phyloP scores from a whole-genome alignment of 164 flowering plant species.

The Piper betle region DNA sequence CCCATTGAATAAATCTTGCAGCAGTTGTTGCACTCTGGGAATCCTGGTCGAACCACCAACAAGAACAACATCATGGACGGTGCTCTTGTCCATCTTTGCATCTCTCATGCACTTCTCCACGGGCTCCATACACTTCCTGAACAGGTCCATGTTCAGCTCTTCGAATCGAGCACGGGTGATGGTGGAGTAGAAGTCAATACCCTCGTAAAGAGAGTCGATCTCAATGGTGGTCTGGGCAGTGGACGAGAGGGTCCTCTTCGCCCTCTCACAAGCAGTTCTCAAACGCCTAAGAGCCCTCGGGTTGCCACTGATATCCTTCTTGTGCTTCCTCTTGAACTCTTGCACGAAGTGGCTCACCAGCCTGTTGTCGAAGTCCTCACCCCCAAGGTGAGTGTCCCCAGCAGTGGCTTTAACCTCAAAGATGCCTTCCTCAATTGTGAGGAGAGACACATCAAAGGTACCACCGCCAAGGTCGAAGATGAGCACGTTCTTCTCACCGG shows the following conservation, averaged over 20 bases:
- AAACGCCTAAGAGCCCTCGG: conserved; percentile 40
- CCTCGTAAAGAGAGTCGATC: conserved; percentile 40
- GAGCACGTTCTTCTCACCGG: conserved; percentile 57
- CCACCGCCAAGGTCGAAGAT: conserved; percentile 69
- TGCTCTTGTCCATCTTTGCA: conserved; percentile 45
- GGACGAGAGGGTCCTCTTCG: conserved; percentile 38
- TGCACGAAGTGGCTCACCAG: conserved; percentile 38
- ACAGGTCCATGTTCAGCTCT: conserved; percentile 50
- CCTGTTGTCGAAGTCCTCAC: conserved; percentile 41
- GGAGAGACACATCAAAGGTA: conserved; percentile 57
- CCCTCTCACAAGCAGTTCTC: conserved; percentile 43
- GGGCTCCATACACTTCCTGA: conserved; percentile 41
- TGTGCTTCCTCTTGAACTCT: conserved; percentile 44
- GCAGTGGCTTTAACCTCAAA: conserved; percentile 57
- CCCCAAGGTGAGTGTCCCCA: conserved; percentile 49
- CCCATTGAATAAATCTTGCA: conserved; percentile 47
- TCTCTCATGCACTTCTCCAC: conserved; percentile 40
- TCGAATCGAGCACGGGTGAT: conserved; percentile 46
- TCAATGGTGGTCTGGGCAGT: conserved; percentile 39
- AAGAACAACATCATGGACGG: conserved; percentile 37
- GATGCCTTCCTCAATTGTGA: conserved; percentile 51
- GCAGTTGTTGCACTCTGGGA: conserved; percentile 37
- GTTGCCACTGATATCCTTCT: conserved; percentile 39
- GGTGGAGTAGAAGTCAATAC: conserved; percentile 37
- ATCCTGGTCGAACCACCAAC: conserved; percentile 49